These are phyloP conservation scores for Stramenopiles sp. DNA, from an alignment of 352 stramenopile species.

Conservation along the genomic window DNA sequence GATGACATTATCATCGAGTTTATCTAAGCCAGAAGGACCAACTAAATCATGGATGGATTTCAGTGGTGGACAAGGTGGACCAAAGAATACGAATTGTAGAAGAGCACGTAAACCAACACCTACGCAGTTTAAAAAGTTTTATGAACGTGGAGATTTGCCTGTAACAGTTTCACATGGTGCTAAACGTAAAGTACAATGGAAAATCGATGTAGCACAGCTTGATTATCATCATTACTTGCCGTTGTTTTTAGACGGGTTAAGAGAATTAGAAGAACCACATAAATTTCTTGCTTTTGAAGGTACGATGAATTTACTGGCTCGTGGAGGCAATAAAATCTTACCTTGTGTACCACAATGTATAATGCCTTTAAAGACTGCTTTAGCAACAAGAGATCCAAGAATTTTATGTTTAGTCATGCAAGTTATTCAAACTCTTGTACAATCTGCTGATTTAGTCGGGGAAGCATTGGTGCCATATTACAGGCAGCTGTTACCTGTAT, in stretches of 20 bases:
- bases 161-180: conserved; percentile 90
- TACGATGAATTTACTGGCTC: conserved; percentile 90
- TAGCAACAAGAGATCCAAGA: conserved; percentile 71
- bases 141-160: conserved; percentile 76
- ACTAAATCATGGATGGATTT: too few relatives aligned
- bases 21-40: too few relatives aligned
- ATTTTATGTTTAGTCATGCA: conserved; percentile 93
- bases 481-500: conserved; percentile 80
- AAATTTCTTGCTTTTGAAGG: conserved; percentile 68
- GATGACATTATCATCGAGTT: too few relatives aligned
- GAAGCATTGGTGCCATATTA: conserved; percentile 92
- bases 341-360: conserved; percentile 90
- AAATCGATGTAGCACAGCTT: conserved; percentile 62
- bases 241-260: conserved; percentile 91
- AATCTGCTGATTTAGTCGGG: conserved; percentile 49
- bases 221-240: conserved; percentile 95
- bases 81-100: too few relatives aligned
- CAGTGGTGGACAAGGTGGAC: too few relatives aligned
- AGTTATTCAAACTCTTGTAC: conserved; percentile 80
- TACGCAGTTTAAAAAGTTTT: conserved; percentile 29
- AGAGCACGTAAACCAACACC: not conserved
- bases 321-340: conserved; percentile 76
- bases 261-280: conserved; percentile 85
- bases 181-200: conserved; percentile 87
- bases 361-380: conserved; percentile 86